Conservation (phyloP, 345 rosid species). For the Populus ilicifolia region DNA sequence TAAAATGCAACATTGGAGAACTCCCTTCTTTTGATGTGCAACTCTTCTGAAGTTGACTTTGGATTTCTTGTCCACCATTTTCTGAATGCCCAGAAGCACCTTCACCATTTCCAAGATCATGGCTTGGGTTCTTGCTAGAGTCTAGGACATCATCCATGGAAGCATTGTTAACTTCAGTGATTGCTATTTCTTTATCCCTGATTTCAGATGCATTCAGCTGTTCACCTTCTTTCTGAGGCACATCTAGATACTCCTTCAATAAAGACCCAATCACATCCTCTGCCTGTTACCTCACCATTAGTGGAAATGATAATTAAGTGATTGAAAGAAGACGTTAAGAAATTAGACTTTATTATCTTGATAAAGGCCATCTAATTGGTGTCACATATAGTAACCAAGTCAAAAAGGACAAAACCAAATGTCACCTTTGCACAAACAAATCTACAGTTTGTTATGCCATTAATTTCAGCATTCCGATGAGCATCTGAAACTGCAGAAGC, state of each 20-base stretch:
- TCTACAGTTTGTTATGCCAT: slow-evolving; percentile 81
- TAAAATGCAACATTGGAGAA: slow-evolving; percentile 40
- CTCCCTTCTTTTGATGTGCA: slow-evolving; percentile 29
- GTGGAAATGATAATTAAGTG: slow-evolving; percentile 11
- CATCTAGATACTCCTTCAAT: slow-evolving; percentile 58
- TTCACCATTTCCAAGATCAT: slow-evolving; percentile 29
- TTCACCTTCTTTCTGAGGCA: slow-evolving; percentile 40
- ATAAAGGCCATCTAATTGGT: background rate
- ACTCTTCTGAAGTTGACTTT: slow-evolving; percentile 30
- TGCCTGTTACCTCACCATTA: slow-evolving; percentile 44
- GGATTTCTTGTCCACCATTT: slow-evolving; percentile 34
- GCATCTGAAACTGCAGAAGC: slow-evolving; percentile 97
- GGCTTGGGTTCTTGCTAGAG: slow-evolving; percentile 29
- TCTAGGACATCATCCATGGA: slow-evolving; percentile 14
- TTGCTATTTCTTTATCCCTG: slow-evolving; percentile 20
- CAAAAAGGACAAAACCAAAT: background rate
- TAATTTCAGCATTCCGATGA: slow-evolving; percentile 73
- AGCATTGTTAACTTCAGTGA: slow-evolving; percentile 35
- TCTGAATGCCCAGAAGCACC: slow-evolving; percentile 23
- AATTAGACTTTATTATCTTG: background rate
- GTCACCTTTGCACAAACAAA: slow-evolving; percentile 86
- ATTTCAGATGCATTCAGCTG: slow-evolving; percentile 26
- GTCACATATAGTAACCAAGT: background rate
- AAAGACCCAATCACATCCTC: slow-evolving; percentile 87
- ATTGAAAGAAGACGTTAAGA: background rate